Percentiles rank a stretch among this genome's conserved stretches.
phyloP scores from a whole-genome alignment of 116 monocot genomes.

The Thalassia testudinum region DNA sequence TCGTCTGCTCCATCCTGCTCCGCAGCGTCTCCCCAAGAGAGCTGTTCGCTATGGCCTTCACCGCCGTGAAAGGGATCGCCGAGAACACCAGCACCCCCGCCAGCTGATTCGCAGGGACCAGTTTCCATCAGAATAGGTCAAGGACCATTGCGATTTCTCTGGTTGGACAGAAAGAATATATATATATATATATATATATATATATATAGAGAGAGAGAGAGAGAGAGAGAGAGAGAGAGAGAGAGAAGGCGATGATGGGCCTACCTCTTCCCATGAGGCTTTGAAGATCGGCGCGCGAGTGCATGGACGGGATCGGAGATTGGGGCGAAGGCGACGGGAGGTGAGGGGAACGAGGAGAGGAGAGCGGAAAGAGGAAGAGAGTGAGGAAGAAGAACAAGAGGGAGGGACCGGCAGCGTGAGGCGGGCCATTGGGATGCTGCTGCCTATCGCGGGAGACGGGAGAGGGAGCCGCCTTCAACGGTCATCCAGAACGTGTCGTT shows the following conservation, averaged over 20 bases:
- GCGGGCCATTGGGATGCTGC: no score
- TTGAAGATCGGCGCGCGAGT: neutral
- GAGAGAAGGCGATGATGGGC: neutral
- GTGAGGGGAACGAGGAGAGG: neutral
- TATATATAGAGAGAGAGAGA: no score
- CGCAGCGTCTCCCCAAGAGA: constrained; percentile 58
- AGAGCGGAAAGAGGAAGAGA: neutral
- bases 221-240: neutral
- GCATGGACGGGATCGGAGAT: neutral
- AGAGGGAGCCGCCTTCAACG: no score
- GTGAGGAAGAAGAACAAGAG: neutral
- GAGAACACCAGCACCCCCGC: constrained; percentile 85
- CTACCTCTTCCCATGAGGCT: neutral
- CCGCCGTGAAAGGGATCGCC: constrained; percentile 81
- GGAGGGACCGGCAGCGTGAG: no score
- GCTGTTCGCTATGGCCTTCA: constrained; percentile 88
- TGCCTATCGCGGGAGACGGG: no score
- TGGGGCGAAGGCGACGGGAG: neutral
- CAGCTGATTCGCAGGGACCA: constrained; percentile 16
- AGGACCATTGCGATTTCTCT: no score
- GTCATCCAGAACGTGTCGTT: no score
- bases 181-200: no score
- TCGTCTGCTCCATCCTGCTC: constrained; percentile 53
- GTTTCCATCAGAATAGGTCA: neutral
- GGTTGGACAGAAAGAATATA: no score